Percentiles rank a stretch among this genome's conserved stretches.
These are phyloP conservation scores for Russula compacta DNA, from an alignment of 768 basidiomycete species.

Conservation along the genomic window DNA sequence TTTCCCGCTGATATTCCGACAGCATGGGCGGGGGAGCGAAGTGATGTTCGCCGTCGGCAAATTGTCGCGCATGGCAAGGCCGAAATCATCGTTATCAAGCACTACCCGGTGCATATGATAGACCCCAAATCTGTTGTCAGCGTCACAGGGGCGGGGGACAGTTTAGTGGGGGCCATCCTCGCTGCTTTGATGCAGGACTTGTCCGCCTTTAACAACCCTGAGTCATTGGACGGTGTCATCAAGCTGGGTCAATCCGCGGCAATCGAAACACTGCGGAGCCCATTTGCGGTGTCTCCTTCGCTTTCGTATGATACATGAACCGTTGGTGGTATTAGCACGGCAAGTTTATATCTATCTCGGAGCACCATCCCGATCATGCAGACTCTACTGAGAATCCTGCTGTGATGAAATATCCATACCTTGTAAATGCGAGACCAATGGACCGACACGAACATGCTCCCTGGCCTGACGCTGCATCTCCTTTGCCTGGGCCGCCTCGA, in stretches of 20 bases:
- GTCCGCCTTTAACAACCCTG: constrained; percentile 38
- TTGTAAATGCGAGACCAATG: constrained; percentile 25
- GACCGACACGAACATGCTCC: constrained; percentile 55
- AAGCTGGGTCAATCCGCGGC: constrained; percentile 58
- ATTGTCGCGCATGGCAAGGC: constrained; percentile 43
- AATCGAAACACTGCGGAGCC: constrained; percentile 46
- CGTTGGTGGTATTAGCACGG: not conserved
- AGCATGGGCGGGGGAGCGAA: constrained; percentile 44
- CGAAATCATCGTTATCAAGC: constrained; percentile 51
- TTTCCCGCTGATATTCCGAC: constrained; percentile 35
- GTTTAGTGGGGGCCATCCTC: constrained; percentile 77
- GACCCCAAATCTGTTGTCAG: constrained; percentile 37
- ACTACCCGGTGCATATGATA: constrained; percentile 54
- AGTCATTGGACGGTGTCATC: constrained; percentile 37
- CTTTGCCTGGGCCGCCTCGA: constrained; percentile 31
- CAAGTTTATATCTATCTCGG: not conserved
- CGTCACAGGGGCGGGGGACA: constrained; percentile 90
- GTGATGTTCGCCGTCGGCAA: constrained; percentile 37
- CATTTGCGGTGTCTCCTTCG: constrained; percentile 55
- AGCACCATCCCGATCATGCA: not conserved
- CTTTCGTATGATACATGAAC: constrained; percentile 32
- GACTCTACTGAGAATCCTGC: not conserved
- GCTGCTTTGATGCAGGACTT: constrained; percentile 44
- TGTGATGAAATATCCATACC: not conserved
- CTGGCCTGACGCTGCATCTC: constrained; percentile 44